Evolutionary conservation across 1,284 basidiomycete species (phyloP), one percentile per base, ranked within the genome.

Genomic region (Earliella scabrosa): DNA sequence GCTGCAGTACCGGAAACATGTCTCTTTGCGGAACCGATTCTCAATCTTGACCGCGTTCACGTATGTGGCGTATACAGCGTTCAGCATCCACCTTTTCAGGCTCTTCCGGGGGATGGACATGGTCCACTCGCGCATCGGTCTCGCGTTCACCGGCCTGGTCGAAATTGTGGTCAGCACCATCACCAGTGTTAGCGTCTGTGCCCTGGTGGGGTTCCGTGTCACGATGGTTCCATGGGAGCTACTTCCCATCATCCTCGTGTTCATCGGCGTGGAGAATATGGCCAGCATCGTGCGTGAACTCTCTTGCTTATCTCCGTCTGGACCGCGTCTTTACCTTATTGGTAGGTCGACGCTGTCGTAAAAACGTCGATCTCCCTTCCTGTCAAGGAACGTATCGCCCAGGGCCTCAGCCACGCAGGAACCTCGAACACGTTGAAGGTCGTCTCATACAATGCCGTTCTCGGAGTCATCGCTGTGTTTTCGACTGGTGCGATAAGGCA

Each of bases 191-290:
- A 95, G 92, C 69, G 90, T 98, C 36, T 95, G 93, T 66, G 92
- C 92, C 18, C 78, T 96, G 20, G 84, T 89, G 43, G 90, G 92
- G 1, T 92, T 95, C 71, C 88, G 87, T 58, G 82, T 95, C 8
- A 93, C 89, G 0, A 87, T 95, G 80, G 90, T 95, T 20, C 94
- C 93, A 27, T 94, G 91, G 93, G 87, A 88, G 68, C 76, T 97
- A 35, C 80, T 98, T 51, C 95, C 96, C 0, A 93, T 98, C 59
- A 92, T 98, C 45, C 94, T 99, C 47, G 86, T 96, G 16, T 96
- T 98, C 63, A 92, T 98, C 18, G 97, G 97, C 9, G 92, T 94
- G 2, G 97, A 98, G 75, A 98, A 98, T 68, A 98, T 98, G 96
- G 93, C 94, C 70, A 91, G 90, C 65, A 78, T 99, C 68, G 93